Evolutionary conservation across 306 rosid species (phyloP), one percentile per base, ranked within the genome.

Genomic region (Senna siamea): DNA sequence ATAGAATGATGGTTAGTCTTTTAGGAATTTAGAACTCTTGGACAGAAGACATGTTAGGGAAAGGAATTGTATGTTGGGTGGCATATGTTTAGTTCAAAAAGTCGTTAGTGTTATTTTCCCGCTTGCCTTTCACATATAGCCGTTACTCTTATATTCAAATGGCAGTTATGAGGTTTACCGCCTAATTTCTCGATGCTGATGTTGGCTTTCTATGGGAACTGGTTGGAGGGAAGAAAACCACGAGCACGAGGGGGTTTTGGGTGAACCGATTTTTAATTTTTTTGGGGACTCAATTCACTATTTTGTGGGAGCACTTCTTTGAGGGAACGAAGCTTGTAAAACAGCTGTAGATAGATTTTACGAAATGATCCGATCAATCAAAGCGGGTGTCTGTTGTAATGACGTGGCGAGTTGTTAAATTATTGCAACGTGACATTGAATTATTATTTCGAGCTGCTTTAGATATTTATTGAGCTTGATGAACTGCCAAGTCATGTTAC

Each of bases 161-260:
- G 95, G 75, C 77, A 85, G 95, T 91, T 91, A 85, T 80, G 87
- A 71, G 86, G 80, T 80, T 84, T 78, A 77, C 83, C 76, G 84
- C 88, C 79, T 64, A 74, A 52, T 76, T 74, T 62, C 73, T 65
- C 59, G 18, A 71, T 52, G 79, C 73, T 55, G 74, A 66, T 64
- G 72, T 74, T 78, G 40, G 74, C 75, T 81, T 26, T 83, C 75
- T 30, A 69, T 70, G 77, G 74, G 81, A 40, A 34, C 55, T 72
- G 61, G 65, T 51, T 79, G 86, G 93, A 81, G 93, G 90, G 93
- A 84, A 87, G 57, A 17, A 72, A 69, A 44, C 69, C 34, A 2
- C 67, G 74, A 26, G 30, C 40, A 37, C 8, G 40, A 48, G 69
- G 64, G 66, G 26, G n/a, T 5, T 3, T 32, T 13, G 20, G 66